phyloP scores from a whole-genome alignment of 768 basidiomycete species.

The Naematelia encephala region DNA sequence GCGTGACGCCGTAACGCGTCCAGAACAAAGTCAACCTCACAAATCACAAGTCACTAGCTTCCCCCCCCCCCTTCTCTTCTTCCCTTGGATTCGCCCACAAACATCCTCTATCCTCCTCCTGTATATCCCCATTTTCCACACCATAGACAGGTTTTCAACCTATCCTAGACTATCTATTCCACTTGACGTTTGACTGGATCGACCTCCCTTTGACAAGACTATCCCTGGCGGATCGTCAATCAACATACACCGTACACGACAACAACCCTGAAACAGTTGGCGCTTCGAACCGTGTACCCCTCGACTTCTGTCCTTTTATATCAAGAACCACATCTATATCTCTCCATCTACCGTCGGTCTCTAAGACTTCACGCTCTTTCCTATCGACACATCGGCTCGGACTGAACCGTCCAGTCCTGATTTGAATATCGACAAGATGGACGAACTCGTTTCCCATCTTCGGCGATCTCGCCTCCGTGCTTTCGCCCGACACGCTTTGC shows the following conservation, averaged over 20 bases:
- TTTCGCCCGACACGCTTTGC: not conserved
- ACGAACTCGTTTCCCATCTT: not conserved
- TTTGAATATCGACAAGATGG: not conserved
- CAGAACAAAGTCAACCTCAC: not conserved
- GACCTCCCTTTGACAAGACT: too few relatives aligned
- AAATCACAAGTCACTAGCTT: not conserved
- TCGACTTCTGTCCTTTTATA: not conserved
- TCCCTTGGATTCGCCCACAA: not conserved
- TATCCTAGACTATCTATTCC: too few relatives aligned
- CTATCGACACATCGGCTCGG: not conserved
- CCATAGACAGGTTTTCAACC: too few relatives aligned
- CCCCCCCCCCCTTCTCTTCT: not conserved
- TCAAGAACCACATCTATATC: not conserved
- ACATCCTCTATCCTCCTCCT: too few relatives aligned
- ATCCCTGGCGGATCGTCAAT: not conserved
- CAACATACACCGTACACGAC: not conserved
- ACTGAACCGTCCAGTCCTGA: not conserved
- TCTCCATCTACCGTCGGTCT: not conserved
- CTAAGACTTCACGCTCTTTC: not conserved
- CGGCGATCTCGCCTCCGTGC: conserved; percentile 1
- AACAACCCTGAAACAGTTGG: not conserved
- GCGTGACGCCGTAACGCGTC: not conserved
- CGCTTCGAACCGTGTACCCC: not conserved
- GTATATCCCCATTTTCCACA: too few relatives aligned
- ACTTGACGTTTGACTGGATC: too few relatives aligned